Conservation (phyloP, 2,329 filamentous ascomycete genomes). For the Epichloe uncinata region DNA sequence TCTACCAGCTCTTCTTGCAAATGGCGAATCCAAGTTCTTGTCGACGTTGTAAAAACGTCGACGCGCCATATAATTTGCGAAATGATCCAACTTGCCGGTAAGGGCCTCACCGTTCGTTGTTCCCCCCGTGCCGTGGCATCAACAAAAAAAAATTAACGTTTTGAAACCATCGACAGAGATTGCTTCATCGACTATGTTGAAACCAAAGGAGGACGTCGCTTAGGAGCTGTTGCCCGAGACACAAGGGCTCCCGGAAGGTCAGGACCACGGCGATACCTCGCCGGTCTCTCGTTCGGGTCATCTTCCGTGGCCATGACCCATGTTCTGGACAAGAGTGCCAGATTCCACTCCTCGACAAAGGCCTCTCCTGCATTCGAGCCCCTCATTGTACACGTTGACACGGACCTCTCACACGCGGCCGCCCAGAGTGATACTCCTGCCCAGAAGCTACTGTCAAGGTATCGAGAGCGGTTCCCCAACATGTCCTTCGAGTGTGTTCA, state of each 20-base stretch:
- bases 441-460: conserved; percentile 33
- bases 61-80: too few relatives aligned
- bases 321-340: conserved; percentile 57
- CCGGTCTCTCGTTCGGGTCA: conserved; percentile 72
- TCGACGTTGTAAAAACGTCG: too few relatives aligned
- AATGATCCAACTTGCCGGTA: too few relatives aligned
- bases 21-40: too few relatives aligned
- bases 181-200: conserved; percentile 72
- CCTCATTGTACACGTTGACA: conserved; percentile 43
- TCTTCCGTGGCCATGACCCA: conserved; percentile 69
- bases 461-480: conserved; percentile 49
- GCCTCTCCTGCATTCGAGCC: conserved; percentile 56
- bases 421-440: conserved; percentile 18
- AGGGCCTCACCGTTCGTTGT: too few relatives aligned
- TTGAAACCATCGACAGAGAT: conserved; percentile 14
- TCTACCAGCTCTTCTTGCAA: too few relatives aligned
- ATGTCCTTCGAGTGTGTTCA: conserved; percentile 49
- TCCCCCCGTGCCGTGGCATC: neutral
- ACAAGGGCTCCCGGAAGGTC: conserved; percentile 23
- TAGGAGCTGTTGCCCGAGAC: conserved; percentile 37
- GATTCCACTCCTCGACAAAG: conserved; percentile 50
- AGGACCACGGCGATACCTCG: conserved; percentile 39
- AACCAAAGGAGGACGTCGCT: conserved; percentile 67
- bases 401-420: conserved; percentile 17
- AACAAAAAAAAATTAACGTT: neutral